phyloP scores from a whole-genome alignment of 2,329 filamentous ascomycete species.

The Claviceps sp. region DNA sequence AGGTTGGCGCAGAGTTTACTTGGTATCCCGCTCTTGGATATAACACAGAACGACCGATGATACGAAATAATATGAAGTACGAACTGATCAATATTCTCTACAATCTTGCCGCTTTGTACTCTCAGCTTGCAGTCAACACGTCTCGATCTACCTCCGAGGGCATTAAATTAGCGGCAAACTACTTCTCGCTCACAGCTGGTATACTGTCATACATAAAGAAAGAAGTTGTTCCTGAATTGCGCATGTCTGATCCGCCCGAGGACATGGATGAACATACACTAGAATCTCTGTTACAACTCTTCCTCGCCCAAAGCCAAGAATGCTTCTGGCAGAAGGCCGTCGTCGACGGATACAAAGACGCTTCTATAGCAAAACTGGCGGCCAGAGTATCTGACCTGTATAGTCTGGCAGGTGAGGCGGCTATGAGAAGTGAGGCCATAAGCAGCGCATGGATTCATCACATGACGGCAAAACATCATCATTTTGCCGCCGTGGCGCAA shows the following conservation, averaged over 20 bases:
- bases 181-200: conserved; percentile 79
- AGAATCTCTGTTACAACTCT: conserved; percentile 67
- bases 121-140: conserved; percentile 72
- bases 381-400: conserved; percentile 86
- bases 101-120: conserved; percentile 88
- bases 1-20: conserved; percentile 89
- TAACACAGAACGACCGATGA: conserved; percentile 60
- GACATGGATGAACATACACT: conserved; percentile 90
- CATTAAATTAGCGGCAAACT: conserved; percentile 76
- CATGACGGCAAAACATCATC: conserved; percentile 91
- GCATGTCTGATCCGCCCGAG: conserved; percentile 69
- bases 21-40: conserved; percentile 95
- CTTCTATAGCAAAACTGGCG: conserved; percentile 79
- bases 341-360: conserved; percentile 86
- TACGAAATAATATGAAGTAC: conserved; percentile 56
- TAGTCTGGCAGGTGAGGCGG: conserved; percentile 67
- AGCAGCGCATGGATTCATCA: conserved; percentile 97
- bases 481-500: conserved; percentile 91
- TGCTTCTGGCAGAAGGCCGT: conserved; percentile 98
- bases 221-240: conserved; percentile 67
- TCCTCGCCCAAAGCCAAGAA: conserved; percentile 88
- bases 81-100: conserved; percentile 88
- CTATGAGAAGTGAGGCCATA: conserved; percentile 77
- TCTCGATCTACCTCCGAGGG: conserved; percentile 70
- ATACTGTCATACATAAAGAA: conserved; percentile 67